Evolutionary conservation across 2,329 filamentous ascomycete genomes (phyloP).

Genomic region (Didymella lethalis): DNA sequence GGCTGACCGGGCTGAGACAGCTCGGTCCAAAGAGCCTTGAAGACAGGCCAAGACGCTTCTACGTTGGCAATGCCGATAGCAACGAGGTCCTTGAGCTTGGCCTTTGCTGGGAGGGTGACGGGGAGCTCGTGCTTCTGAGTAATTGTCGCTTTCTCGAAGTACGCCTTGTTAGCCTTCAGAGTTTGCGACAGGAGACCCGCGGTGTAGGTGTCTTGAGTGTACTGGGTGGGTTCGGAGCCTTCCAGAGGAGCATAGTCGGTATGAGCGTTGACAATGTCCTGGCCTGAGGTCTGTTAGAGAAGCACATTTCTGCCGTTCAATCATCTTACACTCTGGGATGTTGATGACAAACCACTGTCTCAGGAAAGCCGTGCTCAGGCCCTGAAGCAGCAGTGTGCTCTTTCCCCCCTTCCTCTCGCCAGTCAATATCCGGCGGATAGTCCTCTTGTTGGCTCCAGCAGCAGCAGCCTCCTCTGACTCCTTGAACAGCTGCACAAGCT

Average conservation of each 20-base stretch:
- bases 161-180: constrained; percentile 71
- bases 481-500: constrained; percentile 63
- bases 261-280: constrained; percentile 80
- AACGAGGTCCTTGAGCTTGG: constrained; percentile 72
- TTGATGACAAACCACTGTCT: constrained; percentile 90
- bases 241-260: constrained; percentile 80
- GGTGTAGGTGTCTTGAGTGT: constrained; percentile 80
- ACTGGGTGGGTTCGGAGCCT: constrained; percentile 62
- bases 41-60: constrained; percentile 80
- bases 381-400: constrained; percentile 84
- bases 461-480: constrained; percentile 66
- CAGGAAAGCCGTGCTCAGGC: constrained; percentile 79
- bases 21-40: constrained; percentile 82
- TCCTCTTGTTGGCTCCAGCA: constrained; percentile 60
- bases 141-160: constrained; percentile 65
- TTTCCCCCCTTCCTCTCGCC: constrained; percentile 83
- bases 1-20: constrained; percentile 67
- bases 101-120: constrained; percentile 64
- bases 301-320: background rate
- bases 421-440: constrained; percentile 71
- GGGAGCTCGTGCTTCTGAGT: constrained; percentile 66
- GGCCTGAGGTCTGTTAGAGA: constrained; percentile 61
- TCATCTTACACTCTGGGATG: constrained; percentile 79
- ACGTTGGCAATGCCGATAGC: constrained; percentile 74
- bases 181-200: constrained; percentile 78